Conservation (phyloP, 2,329 filamentous ascomycete species). For the Rutstroemia sydowiana region DNA sequence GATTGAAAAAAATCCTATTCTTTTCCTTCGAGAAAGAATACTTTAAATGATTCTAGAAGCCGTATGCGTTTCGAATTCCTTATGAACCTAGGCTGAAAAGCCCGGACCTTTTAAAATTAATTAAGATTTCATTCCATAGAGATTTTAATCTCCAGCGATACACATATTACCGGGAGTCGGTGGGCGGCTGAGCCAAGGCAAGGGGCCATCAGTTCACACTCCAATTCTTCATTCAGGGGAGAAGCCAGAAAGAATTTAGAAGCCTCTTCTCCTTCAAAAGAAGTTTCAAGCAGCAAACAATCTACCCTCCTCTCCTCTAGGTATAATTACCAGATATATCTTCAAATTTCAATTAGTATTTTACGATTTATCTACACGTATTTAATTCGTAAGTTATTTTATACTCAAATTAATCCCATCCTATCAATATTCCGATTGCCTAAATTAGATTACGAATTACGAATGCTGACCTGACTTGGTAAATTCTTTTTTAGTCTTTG, state of each 20-base stretch:
- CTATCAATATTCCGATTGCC: neutral
- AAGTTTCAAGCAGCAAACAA: too few species aligned
- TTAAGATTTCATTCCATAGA: slow-evolving; percentile 1
- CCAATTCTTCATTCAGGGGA: too few species aligned
- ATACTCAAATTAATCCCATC: too few species aligned
- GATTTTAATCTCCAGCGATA: neutral
- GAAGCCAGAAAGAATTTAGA: neutral
- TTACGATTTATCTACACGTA: too few species aligned
- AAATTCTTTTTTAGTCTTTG: slow-evolving; percentile 10
- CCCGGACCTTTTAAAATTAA: slow-evolving; percentile 5
- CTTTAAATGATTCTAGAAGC: slow-evolving; percentile 2
- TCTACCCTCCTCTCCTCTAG: too few species aligned
- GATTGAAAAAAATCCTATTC: too few species aligned
- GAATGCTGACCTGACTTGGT: slow-evolving; percentile 17
- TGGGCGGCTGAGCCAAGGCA: neutral
- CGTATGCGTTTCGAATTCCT: slow-evolving; percentile 9
- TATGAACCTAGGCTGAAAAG: slow-evolving; percentile 4
- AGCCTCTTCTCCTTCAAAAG: neutral
- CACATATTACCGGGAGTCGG: neutral
- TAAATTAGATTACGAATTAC: neutral
- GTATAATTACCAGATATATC: too few species aligned
- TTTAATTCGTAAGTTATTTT: slow-evolving; percentile 1
- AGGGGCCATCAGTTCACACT: slow-evolving; percentile 5
- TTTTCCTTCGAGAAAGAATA: neutral
- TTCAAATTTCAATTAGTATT: too few species aligned